phyloP scores from a whole-genome alignment of 257 asterid genomes.

The Catharanthus roseus region DNA sequence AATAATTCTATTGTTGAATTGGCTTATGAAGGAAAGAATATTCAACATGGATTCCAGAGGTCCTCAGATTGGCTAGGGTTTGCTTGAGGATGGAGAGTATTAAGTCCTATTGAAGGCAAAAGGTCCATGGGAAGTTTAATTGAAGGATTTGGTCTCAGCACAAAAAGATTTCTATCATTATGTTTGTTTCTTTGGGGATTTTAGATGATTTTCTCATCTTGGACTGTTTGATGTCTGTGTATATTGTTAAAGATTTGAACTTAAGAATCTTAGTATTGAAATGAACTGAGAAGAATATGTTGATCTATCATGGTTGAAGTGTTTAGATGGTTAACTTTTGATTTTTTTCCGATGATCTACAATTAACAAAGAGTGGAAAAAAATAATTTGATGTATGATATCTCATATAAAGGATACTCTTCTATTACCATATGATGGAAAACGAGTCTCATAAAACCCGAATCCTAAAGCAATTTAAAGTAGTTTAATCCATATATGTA shows the following conservation, averaged over 20 bases:
- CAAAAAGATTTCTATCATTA: no score
- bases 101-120: no score
- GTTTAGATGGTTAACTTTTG: neutral
- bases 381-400: neutral
- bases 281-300: neutral
- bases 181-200: neutral
- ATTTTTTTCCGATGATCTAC: no score
- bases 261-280: neutral
- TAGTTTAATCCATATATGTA: neutral
- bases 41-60: no score
- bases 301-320: neutral
- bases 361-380: no score
- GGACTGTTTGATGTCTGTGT: neutral
- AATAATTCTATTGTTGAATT: no score
- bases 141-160: no score
- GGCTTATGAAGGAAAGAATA: no score
- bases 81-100: no score
- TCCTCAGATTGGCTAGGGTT: no score
- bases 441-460: neutral
- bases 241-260: neutral
- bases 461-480: neutral
- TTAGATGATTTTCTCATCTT: neutral
- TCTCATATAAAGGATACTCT: neutral
- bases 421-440: neutral
- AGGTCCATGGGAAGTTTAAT: no score